Percentiles rank a stretch among this genome's conserved stretches.
Evolutionary conservation across 2,329 filamentous ascomycete genomes (phyloP).

Genomic region (Falciphora oryzae): DNA sequence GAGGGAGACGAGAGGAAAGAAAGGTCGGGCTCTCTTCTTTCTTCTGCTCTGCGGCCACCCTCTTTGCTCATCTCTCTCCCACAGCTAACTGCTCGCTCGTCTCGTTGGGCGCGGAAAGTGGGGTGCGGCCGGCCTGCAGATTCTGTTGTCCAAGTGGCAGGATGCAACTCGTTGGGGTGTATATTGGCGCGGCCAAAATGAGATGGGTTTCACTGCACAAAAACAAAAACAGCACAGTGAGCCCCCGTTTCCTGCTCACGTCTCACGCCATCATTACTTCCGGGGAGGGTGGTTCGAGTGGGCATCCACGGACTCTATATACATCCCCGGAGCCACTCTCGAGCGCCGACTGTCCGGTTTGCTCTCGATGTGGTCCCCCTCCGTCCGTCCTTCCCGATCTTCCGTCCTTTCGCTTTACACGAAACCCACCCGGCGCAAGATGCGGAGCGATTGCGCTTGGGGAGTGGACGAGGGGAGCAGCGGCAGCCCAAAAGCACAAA

Average conservation of each 20-base stretch:
- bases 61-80: background rate
- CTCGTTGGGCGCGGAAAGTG: background rate
- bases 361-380: background rate
- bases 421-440: background rate
- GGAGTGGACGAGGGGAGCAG: no score
- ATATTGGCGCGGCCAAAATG: background rate
- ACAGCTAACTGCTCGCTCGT: background rate
- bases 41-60: background rate
- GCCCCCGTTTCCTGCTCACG: background rate
- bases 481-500: no score
- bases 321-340: background rate
- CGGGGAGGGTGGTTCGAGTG: background rate
- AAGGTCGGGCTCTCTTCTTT: background rate
- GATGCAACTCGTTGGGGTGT: background rate
- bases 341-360: background rate
- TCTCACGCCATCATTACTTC: background rate
- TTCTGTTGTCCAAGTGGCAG: background rate
- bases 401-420: background rate
- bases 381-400: background rate
- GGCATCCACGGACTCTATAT: background rate
- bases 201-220: background rate
- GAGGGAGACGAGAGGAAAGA: no score
- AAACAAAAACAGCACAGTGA: background rate
- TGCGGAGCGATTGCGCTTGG: no score
- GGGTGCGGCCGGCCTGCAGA: constrained; percentile 1